A percentile compares a stretch with the other conserved stretches of the same genome.
phyloP scores from a whole-genome alignment of 768 basidiomycete species.

The Tulasnella sp. region DNA sequence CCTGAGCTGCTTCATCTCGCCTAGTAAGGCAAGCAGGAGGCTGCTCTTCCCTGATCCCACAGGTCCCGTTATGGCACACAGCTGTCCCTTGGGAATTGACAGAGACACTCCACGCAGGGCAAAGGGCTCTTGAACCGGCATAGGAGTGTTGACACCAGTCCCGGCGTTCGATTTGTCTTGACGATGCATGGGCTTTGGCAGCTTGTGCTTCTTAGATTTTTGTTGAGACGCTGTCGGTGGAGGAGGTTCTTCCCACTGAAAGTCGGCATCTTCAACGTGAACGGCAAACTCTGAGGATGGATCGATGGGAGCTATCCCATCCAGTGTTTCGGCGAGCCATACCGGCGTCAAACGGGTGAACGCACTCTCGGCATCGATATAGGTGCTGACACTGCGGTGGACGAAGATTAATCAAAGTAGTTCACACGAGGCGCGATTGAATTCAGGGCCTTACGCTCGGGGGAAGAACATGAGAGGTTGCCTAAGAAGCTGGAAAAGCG shows the following conservation, averaged over 20 bases:
- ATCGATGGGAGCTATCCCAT: constrained; percentile 39
- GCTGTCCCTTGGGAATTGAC: constrained; percentile 46
- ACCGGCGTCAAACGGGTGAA: constrained; percentile 44
- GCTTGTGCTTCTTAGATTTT: constrained; percentile 15
- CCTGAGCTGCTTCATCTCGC: constrained; percentile 53
- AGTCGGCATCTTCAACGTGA: constrained; percentile 45
- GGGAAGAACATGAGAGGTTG: constrained; percentile 65
- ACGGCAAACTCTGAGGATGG: constrained; percentile 43
- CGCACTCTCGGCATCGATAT: constrained; percentile 58
- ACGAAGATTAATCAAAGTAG: constrained; percentile 25
- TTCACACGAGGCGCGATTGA: constrained; percentile 26
- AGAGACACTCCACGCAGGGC: constrained; percentile 45
- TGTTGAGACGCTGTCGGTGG: background rate
- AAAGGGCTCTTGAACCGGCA: constrained; percentile 37
- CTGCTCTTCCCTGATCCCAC: constrained; percentile 57
- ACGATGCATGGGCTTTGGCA: constrained; percentile 1
- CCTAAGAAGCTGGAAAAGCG: constrained; percentile 55
- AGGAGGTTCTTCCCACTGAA: constrained; percentile 53
- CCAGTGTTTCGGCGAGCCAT: constrained; percentile 48
- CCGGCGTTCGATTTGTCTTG: constrained; percentile 12
- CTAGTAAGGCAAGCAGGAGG: constrained; percentile 41
- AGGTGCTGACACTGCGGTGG: constrained; percentile 41
- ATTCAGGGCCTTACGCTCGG: constrained; percentile 27
- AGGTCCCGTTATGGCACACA: constrained; percentile 54
- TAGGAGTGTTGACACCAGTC: background rate